Conservation (phyloP, 768 basidiomycete species). For the Termitomyces sp. region DNA sequence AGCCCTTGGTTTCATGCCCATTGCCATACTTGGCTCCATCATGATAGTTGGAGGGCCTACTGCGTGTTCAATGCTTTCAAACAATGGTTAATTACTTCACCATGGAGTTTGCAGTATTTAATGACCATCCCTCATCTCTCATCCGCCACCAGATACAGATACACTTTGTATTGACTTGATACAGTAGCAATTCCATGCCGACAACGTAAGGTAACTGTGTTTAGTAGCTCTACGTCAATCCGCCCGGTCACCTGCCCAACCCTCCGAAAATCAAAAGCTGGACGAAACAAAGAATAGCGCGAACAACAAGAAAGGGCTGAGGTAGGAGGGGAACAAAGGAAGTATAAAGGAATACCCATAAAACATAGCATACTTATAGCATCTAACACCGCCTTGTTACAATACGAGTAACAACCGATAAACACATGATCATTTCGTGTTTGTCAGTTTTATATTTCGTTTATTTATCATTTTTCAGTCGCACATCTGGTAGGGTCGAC, state of each 20-base stretch:
- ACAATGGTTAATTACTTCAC: too few relatives aligned
- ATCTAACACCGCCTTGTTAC: conserved; percentile 5
- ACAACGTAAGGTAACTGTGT: background rate
- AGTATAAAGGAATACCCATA: conserved; percentile 10
- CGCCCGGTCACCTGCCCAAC: background rate
- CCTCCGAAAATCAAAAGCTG: background rate
- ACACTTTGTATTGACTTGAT: conserved; percentile 7
- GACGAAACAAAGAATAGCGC: background rate
- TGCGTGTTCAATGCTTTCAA: too few relatives aligned
- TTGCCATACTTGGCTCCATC: too few relatives aligned
- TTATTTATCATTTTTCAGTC: background rate
- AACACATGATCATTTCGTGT: conserved; percentile 11
- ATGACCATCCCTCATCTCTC: background rate
- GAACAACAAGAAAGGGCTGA: background rate
- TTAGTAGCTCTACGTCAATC: background rate
- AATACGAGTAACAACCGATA: conserved; percentile 3
- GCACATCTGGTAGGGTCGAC: background rate
- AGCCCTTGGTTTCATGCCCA: too few relatives aligned
- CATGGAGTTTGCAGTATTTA: too few relatives aligned
- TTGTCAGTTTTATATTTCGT: conserved; percentile 5
- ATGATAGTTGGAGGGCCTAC: too few relatives aligned
- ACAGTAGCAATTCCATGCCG: conserved; percentile 1
- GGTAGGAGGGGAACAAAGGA: background rate
- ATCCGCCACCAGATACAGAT: conserved; percentile 1
- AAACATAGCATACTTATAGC: conserved; percentile 15